phyloP scores from a whole-genome alignment of 179 eudicot species.

The Monotropa hypopitys region DNA sequence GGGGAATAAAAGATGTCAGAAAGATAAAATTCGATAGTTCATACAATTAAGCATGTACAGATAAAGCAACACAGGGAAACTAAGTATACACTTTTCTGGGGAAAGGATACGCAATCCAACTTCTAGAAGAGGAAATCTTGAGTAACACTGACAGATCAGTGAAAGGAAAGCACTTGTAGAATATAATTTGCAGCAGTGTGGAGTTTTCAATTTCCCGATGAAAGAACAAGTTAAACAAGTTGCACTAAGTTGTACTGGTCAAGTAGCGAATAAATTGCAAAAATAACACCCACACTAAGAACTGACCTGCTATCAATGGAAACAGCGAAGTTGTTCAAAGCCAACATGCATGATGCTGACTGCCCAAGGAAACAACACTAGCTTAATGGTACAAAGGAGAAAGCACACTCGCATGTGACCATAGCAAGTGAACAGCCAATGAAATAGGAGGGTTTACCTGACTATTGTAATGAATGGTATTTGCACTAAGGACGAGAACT shows the following conservation, averaged over 20 bases:
- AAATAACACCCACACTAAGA: constrained; percentile 6
- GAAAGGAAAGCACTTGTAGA: background rate
- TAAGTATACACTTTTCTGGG: background rate
- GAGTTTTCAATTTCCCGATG: background rate
- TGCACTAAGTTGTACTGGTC: background rate
- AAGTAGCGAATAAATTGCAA: background rate
- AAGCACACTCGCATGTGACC: background rate
- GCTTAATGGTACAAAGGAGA: constrained; percentile 9
- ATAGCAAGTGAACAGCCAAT: background rate
- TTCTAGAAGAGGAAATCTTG: background rate
- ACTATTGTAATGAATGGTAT: constrained; percentile 86
- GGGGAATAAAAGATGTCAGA: background rate
- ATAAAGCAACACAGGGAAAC: background rate
- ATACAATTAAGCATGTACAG: background rate
- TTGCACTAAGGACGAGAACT: constrained; percentile 73
- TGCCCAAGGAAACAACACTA: constrained; percentile 33
- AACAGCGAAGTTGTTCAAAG: constrained; percentile 73
- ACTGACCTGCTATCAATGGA: constrained; percentile 62
- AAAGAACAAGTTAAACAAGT: background rate
- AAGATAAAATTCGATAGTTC: background rate
- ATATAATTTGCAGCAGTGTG: background rate
- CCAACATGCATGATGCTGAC: constrained; percentile 82
- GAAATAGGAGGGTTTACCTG: constrained; percentile 45
- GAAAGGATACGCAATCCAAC: background rate
- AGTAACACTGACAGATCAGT: background rate